A percentile compares a stretch with the other conserved stretches of the same genome.
Conservation (phyloP, 73 alveolate genomes). For the Paramecium octaurelia region DNA sequence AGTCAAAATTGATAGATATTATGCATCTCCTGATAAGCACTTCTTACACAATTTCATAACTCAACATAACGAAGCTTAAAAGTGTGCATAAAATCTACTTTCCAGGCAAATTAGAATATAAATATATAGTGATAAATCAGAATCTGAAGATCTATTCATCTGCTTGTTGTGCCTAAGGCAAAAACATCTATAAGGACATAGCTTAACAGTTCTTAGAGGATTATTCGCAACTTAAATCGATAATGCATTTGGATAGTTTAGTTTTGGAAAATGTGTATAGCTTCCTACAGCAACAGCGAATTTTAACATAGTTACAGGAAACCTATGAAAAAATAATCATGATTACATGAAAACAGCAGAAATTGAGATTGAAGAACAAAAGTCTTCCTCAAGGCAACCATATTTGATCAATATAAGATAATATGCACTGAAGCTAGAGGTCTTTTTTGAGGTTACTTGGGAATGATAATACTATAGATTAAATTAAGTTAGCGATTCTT, state of each 20-base stretch:
- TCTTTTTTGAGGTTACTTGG: slow-evolving; percentile 39
- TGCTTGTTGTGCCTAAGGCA: no score
- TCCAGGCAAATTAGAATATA: slow-evolving; percentile 13
- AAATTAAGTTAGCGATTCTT: neutral
- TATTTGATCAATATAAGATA: neutral
- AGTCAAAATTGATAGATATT: neutral
- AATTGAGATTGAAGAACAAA: slow-evolving; percentile 52
- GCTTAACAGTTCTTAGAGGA: slow-evolving; percentile 57
- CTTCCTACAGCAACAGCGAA: slow-evolving; percentile 57
- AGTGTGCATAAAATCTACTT: slow-evolving; percentile 3
- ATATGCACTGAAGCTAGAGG: slow-evolving; percentile 25
- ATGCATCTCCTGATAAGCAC: neutral
- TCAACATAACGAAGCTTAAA: neutral
- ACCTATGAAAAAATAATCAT: slow-evolving; percentile 44
- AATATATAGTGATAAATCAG: neutral
- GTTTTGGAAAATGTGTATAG: neutral
- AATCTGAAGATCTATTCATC: neutral
- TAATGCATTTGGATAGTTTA: slow-evolving; percentile 44
- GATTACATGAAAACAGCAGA: slow-evolving; percentile 48
- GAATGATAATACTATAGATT: neutral
- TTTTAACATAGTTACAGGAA: slow-evolving; percentile 49
- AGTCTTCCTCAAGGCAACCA: slow-evolving; percentile 10
- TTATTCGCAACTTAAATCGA: slow-evolving; percentile 50
- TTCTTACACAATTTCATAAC: slow-evolving; percentile 19
- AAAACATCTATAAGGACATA: slow-evolving; percentile 51